Evolutionary conservation across 2,329 filamentous ascomycete genomes (phyloP).

Genomic region (Metarhizium brunneum): DNA sequence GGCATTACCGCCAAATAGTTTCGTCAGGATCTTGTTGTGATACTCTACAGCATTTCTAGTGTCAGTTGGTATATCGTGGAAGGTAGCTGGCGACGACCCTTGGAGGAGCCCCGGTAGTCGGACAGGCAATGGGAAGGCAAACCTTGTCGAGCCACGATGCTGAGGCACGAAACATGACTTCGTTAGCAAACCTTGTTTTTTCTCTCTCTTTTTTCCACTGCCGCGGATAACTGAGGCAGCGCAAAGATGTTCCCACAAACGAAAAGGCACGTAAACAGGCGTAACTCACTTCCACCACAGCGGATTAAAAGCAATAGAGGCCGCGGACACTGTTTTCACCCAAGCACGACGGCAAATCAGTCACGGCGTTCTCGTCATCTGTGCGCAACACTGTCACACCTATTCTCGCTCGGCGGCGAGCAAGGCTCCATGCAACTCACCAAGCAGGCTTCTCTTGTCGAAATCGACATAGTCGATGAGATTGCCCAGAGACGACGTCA

Average conservation of each 20-base stretch:
- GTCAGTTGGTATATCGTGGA: conserved; percentile 12
- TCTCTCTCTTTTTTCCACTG: no score
- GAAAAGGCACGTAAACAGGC: conserved; percentile 3
- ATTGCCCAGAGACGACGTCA: conserved; percentile 31
- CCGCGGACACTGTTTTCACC: conserved; percentile 57
- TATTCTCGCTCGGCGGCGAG: not conserved
- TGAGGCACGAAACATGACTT: conserved; percentile 24
- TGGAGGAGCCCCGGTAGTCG: not conserved
- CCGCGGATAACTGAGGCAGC: not conserved
- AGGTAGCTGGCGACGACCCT: conserved; percentile 2
- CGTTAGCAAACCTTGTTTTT: not conserved
- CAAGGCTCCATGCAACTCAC: conserved; percentile 35
- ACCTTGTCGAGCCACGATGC: conserved; percentile 79
- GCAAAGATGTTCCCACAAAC: not conserved
- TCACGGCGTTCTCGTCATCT: not conserved
- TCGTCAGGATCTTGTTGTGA: conserved; percentile 79
- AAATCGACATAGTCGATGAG: conserved; percentile 59
- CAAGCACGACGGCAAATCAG: conserved; percentile 3
- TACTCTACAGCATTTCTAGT: conserved; percentile 55
- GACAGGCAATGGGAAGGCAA: conserved; percentile 2
- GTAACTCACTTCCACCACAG: conserved; percentile 95
- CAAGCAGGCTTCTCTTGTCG: conserved; percentile 53
- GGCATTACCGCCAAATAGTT: conserved; percentile 70
- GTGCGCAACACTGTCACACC: not conserved
- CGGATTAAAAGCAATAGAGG: conserved; percentile 86